Conservation (phyloP, 2,329 filamentous ascomycete species). For the Aspergillus aculeatus region DNA sequence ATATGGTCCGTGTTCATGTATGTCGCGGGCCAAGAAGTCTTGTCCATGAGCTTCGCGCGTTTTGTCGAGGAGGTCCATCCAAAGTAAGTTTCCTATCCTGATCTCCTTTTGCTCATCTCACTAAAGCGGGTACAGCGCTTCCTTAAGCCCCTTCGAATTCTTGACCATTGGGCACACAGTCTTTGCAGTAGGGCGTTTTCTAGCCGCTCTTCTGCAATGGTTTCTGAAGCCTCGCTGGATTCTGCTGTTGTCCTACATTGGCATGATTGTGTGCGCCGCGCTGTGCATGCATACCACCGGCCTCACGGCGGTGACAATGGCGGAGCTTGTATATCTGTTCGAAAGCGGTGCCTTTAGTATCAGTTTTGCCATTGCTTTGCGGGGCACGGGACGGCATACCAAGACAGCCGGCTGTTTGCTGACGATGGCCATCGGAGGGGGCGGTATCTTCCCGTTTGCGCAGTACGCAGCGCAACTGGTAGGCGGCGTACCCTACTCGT, state of each 20-base stretch:
- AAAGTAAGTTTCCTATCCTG: constrained; percentile 16
- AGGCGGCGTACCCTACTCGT: constrained; percentile 48
- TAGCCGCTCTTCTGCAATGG: constrained; percentile 53
- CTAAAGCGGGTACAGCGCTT: constrained; percentile 13
- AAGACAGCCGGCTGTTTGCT: constrained; percentile 57
- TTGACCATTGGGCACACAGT: constrained; percentile 57
- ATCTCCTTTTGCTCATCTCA: neutral
- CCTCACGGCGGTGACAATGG: constrained; percentile 46
- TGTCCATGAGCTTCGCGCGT: constrained; percentile 49
- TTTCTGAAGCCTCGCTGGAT: constrained; percentile 59
- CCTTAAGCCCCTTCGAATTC: constrained; percentile 42
- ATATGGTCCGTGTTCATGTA: constrained; percentile 60
- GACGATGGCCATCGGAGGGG: constrained; percentile 55
- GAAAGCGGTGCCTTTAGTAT: constrained; percentile 61
- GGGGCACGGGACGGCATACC: constrained; percentile 58
- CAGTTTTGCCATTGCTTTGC: constrained; percentile 58
- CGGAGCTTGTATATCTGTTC: constrained; percentile 57
- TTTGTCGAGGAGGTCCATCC: constrained; percentile 47
- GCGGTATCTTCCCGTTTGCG: constrained; percentile 56
- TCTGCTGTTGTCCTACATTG: constrained; percentile 54
- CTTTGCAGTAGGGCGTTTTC: constrained; percentile 59
- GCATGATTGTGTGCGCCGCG: constrained; percentile 52
- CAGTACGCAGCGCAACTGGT: constrained; percentile 47
- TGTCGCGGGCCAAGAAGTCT: constrained; percentile 59
- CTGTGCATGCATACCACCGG: constrained; percentile 53